Conservation (phyloP, 441 rosid species). For the Capsella rubella region DNA sequence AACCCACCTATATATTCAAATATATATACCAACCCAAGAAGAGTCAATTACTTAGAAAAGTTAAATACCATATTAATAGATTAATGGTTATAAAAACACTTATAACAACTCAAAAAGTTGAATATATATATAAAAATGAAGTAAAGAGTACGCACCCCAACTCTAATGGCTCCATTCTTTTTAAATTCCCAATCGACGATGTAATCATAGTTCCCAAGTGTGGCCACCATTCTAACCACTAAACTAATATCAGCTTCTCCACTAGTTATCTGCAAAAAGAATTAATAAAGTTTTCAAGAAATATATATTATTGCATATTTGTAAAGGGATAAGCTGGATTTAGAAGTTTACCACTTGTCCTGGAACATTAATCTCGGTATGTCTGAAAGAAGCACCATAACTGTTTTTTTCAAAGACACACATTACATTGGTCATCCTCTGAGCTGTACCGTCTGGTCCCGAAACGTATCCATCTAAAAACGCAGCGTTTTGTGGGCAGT, state of each 20-base stretch:
- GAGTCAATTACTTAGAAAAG: too few relatives aligned
- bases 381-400: slow-evolving; percentile 72
- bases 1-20: slow-evolving; percentile 52
- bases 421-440: slow-evolving; percentile 54
- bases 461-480: slow-evolving; percentile 66
- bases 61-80: too few relatives aligned
- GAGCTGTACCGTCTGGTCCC: slow-evolving; percentile 69
- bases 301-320: too few relatives aligned
- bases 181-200: slow-evolving; percentile 82
- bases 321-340: slow-evolving; percentile 8
- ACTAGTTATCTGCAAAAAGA: slow-evolving; percentile 54
- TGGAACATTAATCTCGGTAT: slow-evolving; percentile 78
- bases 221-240: slow-evolving; percentile 81
- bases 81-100: not conserved
- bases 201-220: slow-evolving; percentile 84
- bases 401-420: slow-evolving; percentile 72
- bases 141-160: slow-evolving; percentile 62
- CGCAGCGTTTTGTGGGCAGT: slow-evolving; percentile 68
- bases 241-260: slow-evolving; percentile 68
- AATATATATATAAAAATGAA: not conserved
- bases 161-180: slow-evolving; percentile 66
- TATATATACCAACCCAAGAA: not conserved
- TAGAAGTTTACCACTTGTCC: slow-evolving; percentile 64
- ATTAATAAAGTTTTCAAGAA: too few relatives aligned
- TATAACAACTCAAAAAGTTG: not conserved